phyloP scores from a whole-genome alignment of 2,329 filamentous ascomycete species.

The Polychaeton citri region DNA sequence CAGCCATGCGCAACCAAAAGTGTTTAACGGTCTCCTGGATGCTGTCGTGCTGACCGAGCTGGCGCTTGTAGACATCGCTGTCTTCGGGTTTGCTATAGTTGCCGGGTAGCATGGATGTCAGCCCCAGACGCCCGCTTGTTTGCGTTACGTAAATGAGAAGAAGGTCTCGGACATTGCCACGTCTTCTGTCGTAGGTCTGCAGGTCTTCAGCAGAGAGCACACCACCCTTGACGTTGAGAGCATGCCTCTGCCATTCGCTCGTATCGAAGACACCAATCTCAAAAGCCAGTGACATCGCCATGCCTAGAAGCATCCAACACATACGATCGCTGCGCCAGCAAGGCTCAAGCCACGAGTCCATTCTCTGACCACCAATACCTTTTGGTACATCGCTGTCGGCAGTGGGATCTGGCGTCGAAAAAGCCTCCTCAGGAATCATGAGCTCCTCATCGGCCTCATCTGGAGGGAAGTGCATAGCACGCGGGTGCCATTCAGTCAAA shows the following conservation, averaged over 20 bases:
- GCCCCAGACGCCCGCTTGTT: slow-evolving; percentile 79
- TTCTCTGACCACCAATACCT: slow-evolving; percentile 66
- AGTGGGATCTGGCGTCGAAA: slow-evolving; percentile 44
- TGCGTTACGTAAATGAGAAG: slow-evolving; percentile 87
- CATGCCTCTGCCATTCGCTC: slow-evolving; percentile 45
- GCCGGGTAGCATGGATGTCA: slow-evolving; percentile 80
- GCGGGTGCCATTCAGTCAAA: slow-evolving; percentile 92
- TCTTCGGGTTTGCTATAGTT: slow-evolving; percentile 24
- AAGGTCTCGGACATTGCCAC: slow-evolving; percentile 69
- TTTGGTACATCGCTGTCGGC: slow-evolving; percentile 39
- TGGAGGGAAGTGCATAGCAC: slow-evolving; percentile 82
- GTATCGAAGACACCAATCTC: slow-evolving; percentile 94
- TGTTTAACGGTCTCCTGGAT: slow-evolving; percentile 49
- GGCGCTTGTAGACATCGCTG: slow-evolving; percentile 18
- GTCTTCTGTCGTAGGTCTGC: slow-evolving; percentile 61
- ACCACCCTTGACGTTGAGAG: slow-evolving; percentile 33
- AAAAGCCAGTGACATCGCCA: slow-evolving; percentile 77
- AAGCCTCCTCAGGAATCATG: slow-evolving; percentile 56
- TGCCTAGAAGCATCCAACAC: slow-evolving; percentile 95
- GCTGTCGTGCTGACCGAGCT: slow-evolving; percentile 15
- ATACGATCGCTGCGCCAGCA: slow-evolving; percentile 84
- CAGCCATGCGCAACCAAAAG: slow-evolving; percentile 88
- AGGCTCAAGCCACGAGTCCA: slow-evolving; percentile 93
- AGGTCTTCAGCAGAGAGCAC: slow-evolving; percentile 42
- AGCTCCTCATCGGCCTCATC: slow-evolving; percentile 53